Evolutionary conservation across 1,284 basidiomycete species (phyloP).

Genomic region (Trametes sp.): DNA sequence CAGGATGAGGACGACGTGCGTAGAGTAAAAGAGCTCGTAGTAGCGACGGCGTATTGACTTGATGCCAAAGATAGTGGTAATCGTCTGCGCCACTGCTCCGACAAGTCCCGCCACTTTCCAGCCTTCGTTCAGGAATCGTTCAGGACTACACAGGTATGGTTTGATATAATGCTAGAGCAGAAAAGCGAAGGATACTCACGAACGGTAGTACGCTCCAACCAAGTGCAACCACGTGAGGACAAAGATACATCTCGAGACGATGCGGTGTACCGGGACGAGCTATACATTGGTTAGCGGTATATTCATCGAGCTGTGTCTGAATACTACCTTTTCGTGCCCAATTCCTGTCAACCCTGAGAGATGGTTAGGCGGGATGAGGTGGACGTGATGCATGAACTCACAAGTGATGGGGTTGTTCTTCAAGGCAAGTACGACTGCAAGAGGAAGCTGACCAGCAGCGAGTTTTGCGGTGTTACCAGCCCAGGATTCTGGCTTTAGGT

Average conservation of each 20-base stretch:
- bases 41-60: conserved; percentile 44
- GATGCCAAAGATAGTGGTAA: conserved; percentile 45
- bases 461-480: conserved; percentile 45
- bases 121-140: conserved; percentile 6
- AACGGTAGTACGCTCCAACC: conserved; percentile 31
- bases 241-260: conserved; percentile 29
- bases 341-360: conserved; percentile 47
- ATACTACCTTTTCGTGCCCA: conserved; percentile 46
- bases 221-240: conserved; percentile 40
- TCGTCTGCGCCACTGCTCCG: conserved; percentile 42
- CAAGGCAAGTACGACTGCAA: conserved; percentile 48
- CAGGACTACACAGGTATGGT: neutral
- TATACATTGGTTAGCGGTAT: neutral
- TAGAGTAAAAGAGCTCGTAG: conserved; percentile 52
- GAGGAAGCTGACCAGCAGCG: conserved; percentile 47
- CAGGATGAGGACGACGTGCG: conserved; percentile 49
- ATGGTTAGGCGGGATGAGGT: neutral
- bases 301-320: neutral
- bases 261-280: conserved; percentile 42
- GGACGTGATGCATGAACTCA: conserved; percentile 23
- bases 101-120: conserved; percentile 41
- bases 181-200: conserved; percentile 1
- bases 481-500: conserved; percentile 30
- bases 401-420: conserved; percentile 52
- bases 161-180: neutral